Percentiles rank a stretch among this genome's conserved stretches.
These are phyloP conservation scores for Limonium bicolor DNA, from an alignment of 148 eudicot species.

Conservation along the genomic window DNA sequence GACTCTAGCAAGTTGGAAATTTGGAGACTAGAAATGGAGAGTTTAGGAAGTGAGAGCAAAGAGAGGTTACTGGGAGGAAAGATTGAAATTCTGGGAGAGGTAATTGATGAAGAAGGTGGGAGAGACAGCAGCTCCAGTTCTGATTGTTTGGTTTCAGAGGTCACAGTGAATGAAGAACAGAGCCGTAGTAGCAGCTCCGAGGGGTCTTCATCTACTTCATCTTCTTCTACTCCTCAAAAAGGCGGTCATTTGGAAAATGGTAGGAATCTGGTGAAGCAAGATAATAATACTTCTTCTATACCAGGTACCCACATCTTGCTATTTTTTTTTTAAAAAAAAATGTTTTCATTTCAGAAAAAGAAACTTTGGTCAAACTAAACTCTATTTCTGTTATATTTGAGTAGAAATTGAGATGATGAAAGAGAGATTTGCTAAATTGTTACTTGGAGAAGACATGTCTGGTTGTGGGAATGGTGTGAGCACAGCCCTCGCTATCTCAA, in stretches of 20 bases:
- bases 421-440: constrained; percentile 70
- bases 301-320: constrained; percentile 22
- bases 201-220: constrained; percentile 24
- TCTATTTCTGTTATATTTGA: constrained; percentile 1
- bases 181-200: constrained; percentile 26
- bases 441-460: constrained; percentile 92
- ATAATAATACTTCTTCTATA: constrained; percentile 19
- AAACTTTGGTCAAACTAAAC: background rate
- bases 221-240: constrained; percentile 11
- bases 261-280: constrained; percentile 27
- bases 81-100: constrained; percentile 1
- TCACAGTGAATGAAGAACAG: constrained; percentile 17
- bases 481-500: constrained; percentile 65
- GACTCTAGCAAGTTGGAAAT: too few species aligned
- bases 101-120: constrained; percentile 13
- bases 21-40: too few species aligned
- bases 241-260: constrained; percentile 8
- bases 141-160: constrained; percentile 27
- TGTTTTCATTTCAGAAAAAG: background rate
- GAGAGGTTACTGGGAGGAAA: constrained; percentile 9
- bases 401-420: constrained; percentile 75
- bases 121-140: constrained; percentile 39
- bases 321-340: background rate
- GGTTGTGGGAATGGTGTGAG: constrained; percentile 75
- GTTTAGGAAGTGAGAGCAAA: constrained; percentile 11